Conservation (phyloP, 192 early-diverging fungal species). For the Gigaspora rosea region DNA sequence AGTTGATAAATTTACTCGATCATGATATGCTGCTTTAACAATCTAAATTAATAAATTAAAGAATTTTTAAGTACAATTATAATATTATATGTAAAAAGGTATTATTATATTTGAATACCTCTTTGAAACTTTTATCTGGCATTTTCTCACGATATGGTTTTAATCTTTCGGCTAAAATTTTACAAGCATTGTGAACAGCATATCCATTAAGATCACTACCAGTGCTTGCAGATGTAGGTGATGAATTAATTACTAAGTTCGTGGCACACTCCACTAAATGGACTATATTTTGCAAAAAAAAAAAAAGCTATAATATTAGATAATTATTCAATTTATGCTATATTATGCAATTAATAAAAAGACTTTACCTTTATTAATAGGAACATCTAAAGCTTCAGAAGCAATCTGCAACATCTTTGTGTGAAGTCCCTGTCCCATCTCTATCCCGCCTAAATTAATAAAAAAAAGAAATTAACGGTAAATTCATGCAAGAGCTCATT, state of each 20-base stretch:
- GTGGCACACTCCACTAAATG: slow-evolving; percentile 65
- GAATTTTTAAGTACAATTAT: slow-evolving; percentile 64
- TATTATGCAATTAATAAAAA: background rate
- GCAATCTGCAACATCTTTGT: slow-evolving; percentile 78
- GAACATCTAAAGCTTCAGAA: slow-evolving; percentile 51
- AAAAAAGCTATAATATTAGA: background rate
- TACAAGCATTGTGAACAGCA: too few relatives aligned
- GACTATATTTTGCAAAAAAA: background rate
- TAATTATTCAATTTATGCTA: background rate
- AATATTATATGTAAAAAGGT: slow-evolving; percentile 69
- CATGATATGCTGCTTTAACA: slow-evolving; percentile 31
- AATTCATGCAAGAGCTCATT: background rate
- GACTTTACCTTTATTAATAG: slow-evolving; percentile 54
- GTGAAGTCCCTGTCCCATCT: slow-evolving; percentile 91
- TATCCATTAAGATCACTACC: slow-evolving; percentile 47
- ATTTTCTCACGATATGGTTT: too few relatives aligned
- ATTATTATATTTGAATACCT: slow-evolving; percentile 77
- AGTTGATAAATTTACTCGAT: too few relatives aligned
- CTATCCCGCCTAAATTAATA: slow-evolving; percentile 55
- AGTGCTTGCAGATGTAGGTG: slow-evolving; percentile 77
- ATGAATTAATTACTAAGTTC: slow-evolving; percentile 77
- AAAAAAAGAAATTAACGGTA: background rate
- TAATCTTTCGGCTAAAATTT: too few relatives aligned
- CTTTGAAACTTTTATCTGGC: too few relatives aligned
- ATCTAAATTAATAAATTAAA: slow-evolving; percentile 40